Base-by-base conservation (phyloP, 768 basidiomycete species). In the Collybia sordida region DNA sequence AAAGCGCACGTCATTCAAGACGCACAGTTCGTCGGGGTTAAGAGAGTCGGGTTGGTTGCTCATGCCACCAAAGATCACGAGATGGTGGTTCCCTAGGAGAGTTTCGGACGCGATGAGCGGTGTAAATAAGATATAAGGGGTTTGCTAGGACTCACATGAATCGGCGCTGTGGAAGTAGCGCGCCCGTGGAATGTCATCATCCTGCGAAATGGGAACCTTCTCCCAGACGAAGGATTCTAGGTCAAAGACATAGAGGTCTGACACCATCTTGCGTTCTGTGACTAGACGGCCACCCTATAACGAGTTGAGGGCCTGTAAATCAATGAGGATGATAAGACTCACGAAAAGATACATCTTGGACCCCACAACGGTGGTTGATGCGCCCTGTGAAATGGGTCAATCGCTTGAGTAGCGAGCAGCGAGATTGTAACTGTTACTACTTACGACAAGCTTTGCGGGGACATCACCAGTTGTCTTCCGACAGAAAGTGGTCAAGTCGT, bases 101-200 rank as follows among this genome's bases (percentile, higher is more conserved):
- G 50, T 6, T 6, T 14, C 31, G 9, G 31, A 31, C 31, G 50
- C 52, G 22, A 12, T 45, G 7, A 44, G 23, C 45, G 28, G 25
- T 37, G n/a, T 17, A 19, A 18, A 23, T 15, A 8, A 6, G 8
- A 22, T 15, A 35, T 14, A 47, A 18, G 24, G 41, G 27, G 28
- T 11, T 28, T 11, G 45, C 53, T n/a, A n/a, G n/a, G 42, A 49
- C 81, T 59, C 64, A 86, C 90, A 96, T 49, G 85, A 70, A 69
- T 97, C 93, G 11, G 91, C 82, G 53, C 88, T 92, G 69, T 99
- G 97, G 64, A 99, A 99, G 66, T 99, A 99, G 36, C 97, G 83
- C 21, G 93, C 81, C 41, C 81, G 77, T 0, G 96, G 94, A 8
- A 85, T 71, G 42, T 85, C 78, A 58, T 90, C 88, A 49, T 86